Conservation (phyloP, 805 yeast species). For the Kodamaea nitidulidarum region DNA sequence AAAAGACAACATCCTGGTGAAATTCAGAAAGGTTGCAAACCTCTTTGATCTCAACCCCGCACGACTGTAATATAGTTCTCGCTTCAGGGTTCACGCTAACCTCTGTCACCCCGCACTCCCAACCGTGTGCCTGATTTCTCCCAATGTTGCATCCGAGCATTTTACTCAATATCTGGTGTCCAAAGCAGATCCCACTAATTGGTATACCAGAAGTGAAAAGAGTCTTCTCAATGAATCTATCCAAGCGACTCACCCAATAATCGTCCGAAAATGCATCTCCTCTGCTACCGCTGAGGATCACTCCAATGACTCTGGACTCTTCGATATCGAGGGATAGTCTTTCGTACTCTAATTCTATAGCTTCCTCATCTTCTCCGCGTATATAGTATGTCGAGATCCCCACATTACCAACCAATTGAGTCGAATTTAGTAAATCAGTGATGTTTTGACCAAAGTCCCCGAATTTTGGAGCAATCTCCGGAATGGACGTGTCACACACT, state of each 20-base stretch:
- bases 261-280: constrained; percentile 41
- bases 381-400: constrained; percentile 37
- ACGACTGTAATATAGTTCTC: not conserved
- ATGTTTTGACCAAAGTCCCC: constrained; percentile 56
- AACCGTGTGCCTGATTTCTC: constrained; percentile 52
- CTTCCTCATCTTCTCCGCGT: constrained; percentile 16
- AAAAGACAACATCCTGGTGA: constrained; percentile 39
- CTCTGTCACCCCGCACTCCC: constrained; percentile 66
- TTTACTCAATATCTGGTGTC: constrained; percentile 75
- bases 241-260: constrained; percentile 31
- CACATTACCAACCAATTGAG: constrained; percentile 14
- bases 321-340: constrained; percentile 23
- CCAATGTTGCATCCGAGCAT: constrained; percentile 60
- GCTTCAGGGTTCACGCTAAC: constrained; percentile 43
- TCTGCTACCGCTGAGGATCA: constrained; percentile 53
- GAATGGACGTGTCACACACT: constrained; percentile 37
- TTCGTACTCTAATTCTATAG: constrained; percentile 13
- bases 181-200: constrained; percentile 75
- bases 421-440: constrained; percentile 23
- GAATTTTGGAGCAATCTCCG: constrained; percentile 23
- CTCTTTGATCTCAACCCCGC: constrained; percentile 24
- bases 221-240: constrained; percentile 26
- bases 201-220: constrained; percentile 34
- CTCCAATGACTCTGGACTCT: constrained; percentile 29
- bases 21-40: constrained; percentile 44